Evolutionary conservation across 225 moss, liverwort and hornwort genomes (phyloP), one percentile per base, ranked within the genome.

Genomic region (Marchantia polymorpha): DNA sequence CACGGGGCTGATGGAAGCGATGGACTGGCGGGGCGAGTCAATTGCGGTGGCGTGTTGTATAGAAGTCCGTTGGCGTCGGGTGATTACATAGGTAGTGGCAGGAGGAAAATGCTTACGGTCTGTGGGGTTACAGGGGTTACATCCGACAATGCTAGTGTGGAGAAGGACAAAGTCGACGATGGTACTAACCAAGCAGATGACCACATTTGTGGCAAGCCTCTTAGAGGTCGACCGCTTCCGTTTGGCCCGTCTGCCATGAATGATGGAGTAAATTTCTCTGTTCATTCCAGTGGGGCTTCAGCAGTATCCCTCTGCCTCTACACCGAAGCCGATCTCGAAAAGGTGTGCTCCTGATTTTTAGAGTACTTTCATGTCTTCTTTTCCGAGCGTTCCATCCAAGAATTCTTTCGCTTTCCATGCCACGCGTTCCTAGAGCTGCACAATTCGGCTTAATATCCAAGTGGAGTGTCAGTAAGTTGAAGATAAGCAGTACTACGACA

Each of bases 181-280:
- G 51, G 48, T 66, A 68, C 49, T 30, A 76, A 20, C 6, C 17
- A 77, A 10, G 74, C 6, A 27, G 30, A 64, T 23, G 51, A 3
- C 52, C 51, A 11, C 14, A 48, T 85, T 0, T 90, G 81, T 78
- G 94, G 91, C 23, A 88, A 86, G 79, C 84, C 92, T 73, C 79
- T 89, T 25, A 84, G 92, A 49, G 94, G 94, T 39, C 89, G 86
- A 26, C 89, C 94, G 52, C 88, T 91, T 7, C 94, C 94, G 0
- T 92, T 90, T 82, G 94, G 94, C 54, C 90, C 94, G 16, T 85
- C 87, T 48, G 87, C 85, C 16, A 84, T 80, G 79, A 87, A 90
- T 49, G 89, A 88, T 80, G 94, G 94, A 49, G 89, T 94, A 27
- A 94, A 94, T 79, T 94, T 94, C 75, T 89, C 94, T 55, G 90